phyloP scores from a whole-genome alignment of 2,329 filamentous ascomycete genomes.

The Arachnopeziza araneosa region DNA sequence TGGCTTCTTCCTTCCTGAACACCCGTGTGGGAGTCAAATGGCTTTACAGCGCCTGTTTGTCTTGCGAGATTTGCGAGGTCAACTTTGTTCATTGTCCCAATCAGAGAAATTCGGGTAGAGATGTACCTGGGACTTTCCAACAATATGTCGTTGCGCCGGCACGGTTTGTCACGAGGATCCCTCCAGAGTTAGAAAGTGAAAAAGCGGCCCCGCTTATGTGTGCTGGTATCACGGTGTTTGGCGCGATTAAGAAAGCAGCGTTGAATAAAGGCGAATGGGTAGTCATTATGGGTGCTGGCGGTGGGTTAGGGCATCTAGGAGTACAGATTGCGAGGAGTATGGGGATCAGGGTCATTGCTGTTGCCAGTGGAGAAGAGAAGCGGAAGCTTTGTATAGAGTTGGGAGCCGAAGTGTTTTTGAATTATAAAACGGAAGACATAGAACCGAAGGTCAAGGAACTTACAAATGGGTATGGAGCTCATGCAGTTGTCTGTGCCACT shows the following conservation, averaged over 20 bases:
- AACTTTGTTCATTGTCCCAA: conserved; percentile 45
- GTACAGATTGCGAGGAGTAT: not conserved
- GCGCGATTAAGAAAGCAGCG: too few species aligned
- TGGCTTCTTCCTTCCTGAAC: conserved; percentile 49
- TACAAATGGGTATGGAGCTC: conserved; percentile 43
- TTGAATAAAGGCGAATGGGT: too few species aligned
- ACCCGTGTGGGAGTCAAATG: conserved; percentile 63
- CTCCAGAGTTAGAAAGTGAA: conserved; percentile 38
- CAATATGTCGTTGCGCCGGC: conserved; percentile 42
- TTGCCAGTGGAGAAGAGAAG: conserved; percentile 12
- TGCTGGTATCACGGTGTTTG: conserved; percentile 37
- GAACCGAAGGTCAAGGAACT: conserved; percentile 11
- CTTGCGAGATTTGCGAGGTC: conserved; percentile 30
- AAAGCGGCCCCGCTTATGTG: conserved; percentile 56
- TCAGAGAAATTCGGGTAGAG: conserved; percentile 54
- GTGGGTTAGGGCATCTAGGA: too few species aligned
- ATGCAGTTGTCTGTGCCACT: conserved; percentile 48
- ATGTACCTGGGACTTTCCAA: conserved; percentile 34
- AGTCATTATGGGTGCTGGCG: too few species aligned
- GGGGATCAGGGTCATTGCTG: conserved; percentile 14
- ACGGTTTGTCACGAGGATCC: conserved; percentile 53
- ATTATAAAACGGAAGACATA: conserved; percentile 14
- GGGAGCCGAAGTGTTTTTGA: conserved; percentile 17
- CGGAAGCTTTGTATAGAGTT: conserved; percentile 13
- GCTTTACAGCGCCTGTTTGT: conserved; percentile 47